Conservation (phyloP, 371 early-diverging fungal species). For the Fennellomyces sp. region DNA sequence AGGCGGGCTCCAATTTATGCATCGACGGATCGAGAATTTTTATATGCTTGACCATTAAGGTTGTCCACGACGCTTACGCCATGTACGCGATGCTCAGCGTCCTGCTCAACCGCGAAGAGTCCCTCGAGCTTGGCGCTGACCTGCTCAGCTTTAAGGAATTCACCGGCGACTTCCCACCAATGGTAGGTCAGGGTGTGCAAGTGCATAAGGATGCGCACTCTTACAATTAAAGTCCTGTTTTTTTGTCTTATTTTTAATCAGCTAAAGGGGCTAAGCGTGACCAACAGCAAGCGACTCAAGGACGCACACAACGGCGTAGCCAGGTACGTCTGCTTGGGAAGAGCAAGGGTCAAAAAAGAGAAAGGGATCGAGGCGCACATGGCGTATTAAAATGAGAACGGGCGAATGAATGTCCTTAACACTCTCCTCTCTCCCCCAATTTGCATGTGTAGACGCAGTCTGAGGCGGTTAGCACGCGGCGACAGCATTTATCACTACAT, state of each 20-base stretch:
- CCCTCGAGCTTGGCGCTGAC: slow-evolving; percentile 31
- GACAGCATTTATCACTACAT: slow-evolving; percentile 41
- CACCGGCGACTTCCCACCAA: slow-evolving; percentile 35
- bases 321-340: slow-evolving; percentile 12
- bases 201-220: neutral
- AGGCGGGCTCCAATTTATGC: slow-evolving; percentile 9
- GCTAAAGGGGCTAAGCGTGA: slow-evolving; percentile 42
- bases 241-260: slow-evolving; percentile 9
- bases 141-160: slow-evolving; percentile 39
- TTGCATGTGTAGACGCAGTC: slow-evolving; percentile 7
- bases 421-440: neutral
- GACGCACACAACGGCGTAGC: slow-evolving; percentile 43
- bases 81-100: slow-evolving; percentile 42
- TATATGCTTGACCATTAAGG: slow-evolving; percentile 2
- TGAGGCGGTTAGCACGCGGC: slow-evolving; percentile 4
- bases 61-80: slow-evolving; percentile 43
- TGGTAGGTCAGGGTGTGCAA: slow-evolving; percentile 18
- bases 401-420: neutral
- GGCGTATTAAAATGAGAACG: neutral
- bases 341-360: neutral
- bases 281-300: slow-evolving; percentile 31
- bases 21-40: slow-evolving; percentile 3
- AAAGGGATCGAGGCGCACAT: neutral
- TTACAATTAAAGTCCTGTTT: neutral
- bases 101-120: slow-evolving; percentile 25